Evolutionary conservation across 169 alveolate species (phyloP), one percentile per base, ranked within the genome.

Genomic region (Besnoitia besnoiti): DNA sequence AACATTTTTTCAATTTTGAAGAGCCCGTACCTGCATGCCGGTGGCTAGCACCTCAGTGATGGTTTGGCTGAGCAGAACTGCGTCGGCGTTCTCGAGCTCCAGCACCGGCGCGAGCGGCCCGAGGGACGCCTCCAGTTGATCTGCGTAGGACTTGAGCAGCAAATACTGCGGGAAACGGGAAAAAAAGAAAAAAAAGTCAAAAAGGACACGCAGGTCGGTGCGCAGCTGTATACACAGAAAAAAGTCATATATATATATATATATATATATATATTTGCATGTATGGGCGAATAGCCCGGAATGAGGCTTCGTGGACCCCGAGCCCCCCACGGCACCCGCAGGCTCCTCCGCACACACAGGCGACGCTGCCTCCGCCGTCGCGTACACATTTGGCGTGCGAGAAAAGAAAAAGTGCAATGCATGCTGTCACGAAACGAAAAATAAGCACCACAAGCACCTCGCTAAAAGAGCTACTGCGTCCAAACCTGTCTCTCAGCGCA

Each of bases 91-190:
- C 61, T 50, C 85, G 59, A 19, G 80, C 79, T 77, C 61, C 19
- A 39, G 19, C 8, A 16, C 16, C 16, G 61, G 61, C 80, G 80
- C 80, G 42, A 37, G 59, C 50, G 67, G 89, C 0, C 88, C 88
- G 39, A 89, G 73, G 39, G 80, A 39, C 46, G 92, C 47, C 40
- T 75, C 88, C 80, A 89, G 47, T 7, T 80, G 85, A 14, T 89
- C 92, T 35, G 73, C 39, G 88, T 89, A 89, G 24, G 92, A 89
- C 92, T 76, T 89, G 61, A 89, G 79, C 88, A 89, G 87, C 87
- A 89, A 47, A 46, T 46, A 80, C 87, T 62, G 85, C 51, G 42
- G 75, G 47, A 89, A 35, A 14, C 80, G 46, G 44, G 44, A 67
- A n/a, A n/a, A n/a, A n/a, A n/a, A n/a, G n/a, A n/a, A n/a, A n/a